Conservation (phyloP, 169 alveolate species). For the Eimeria acervulina region DNA sequence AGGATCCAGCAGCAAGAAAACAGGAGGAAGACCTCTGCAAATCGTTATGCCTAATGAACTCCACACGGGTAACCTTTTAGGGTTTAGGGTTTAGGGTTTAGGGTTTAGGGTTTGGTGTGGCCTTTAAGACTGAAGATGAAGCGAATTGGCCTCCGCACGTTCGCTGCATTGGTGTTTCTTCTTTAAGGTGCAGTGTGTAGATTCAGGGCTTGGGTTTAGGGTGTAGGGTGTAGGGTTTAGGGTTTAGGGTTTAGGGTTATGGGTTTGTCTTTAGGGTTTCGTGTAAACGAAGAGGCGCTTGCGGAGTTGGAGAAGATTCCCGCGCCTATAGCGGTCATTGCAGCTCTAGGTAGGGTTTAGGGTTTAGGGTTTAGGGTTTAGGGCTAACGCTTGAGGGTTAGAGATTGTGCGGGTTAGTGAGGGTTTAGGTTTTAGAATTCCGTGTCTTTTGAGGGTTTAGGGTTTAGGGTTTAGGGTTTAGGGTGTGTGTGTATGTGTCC, state of each 20-base stretch:
- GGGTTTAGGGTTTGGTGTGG: background rate
- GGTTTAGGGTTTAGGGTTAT: constrained; percentile 47
- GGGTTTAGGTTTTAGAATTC: background rate
- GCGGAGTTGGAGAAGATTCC: constrained; percentile 55
- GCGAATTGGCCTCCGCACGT: too few species aligned
- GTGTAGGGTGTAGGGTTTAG: background rate
- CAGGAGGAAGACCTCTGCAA: constrained; percentile 26
- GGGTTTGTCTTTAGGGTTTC: constrained; percentile 51
- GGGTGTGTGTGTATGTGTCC: constrained; percentile 65
- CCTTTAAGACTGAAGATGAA: background rate
- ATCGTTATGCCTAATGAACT: constrained; percentile 77
- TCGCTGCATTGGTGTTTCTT: background rate
- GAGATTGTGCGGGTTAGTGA: background rate
- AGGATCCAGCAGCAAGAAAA: background rate
- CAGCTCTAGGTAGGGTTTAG: constrained; percentile 88
- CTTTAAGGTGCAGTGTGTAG: background rate
- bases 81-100: constrained; percentile 21
- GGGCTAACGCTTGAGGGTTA: background rate
- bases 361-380: constrained; percentile 27
- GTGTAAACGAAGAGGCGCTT: constrained; percentile 74
- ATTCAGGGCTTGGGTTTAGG: background rate
- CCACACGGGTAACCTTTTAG: constrained; percentile 64
- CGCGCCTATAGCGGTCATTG: constrained; percentile 90
- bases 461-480: constrained; percentile 37
- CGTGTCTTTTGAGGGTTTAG: constrained; percentile 60